A percentile compares a stretch with the other conserved stretches of the same genome.
phyloP scores from a whole-genome alignment of 2,329 filamentous ascomycete genomes.

The Chaetomiaceae sp. region DNA sequence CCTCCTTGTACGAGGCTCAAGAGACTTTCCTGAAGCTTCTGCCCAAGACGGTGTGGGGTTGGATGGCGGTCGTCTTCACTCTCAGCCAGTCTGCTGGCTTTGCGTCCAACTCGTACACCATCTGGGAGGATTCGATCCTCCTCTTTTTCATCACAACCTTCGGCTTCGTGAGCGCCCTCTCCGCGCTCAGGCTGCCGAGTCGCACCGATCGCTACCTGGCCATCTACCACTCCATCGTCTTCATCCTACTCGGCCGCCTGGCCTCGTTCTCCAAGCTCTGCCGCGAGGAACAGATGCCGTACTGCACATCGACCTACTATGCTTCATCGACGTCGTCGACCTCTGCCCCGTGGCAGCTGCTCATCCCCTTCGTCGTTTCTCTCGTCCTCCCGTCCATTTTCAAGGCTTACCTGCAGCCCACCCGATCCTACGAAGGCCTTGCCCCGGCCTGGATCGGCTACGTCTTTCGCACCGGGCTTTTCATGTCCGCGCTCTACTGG shows the following conservation, averaged over 20 bases:
- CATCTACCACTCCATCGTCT: constrained; percentile 77
- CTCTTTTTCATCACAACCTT: constrained; percentile 89
- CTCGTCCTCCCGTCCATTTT: constrained; percentile 67
- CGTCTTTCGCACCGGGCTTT: constrained; percentile 67
- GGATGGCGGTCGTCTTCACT: constrained; percentile 73
- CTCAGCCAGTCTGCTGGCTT: constrained; percentile 88
- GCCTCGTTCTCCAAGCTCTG: constrained; percentile 88
- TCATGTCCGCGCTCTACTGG: constrained; percentile 80
- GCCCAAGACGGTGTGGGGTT: constrained; percentile 80
- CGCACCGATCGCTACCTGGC: constrained; percentile 66
- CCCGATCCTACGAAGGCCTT: constrained; percentile 80
- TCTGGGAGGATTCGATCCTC: constrained; percentile 95
- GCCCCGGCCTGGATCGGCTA: constrained; percentile 79
- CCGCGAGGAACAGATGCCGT: constrained; percentile 97
- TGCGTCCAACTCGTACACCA: constrained; percentile 95
- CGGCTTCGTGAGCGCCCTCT: constrained; percentile 65
- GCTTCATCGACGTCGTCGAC: constrained; percentile 86
- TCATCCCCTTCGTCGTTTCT: constrained; percentile 69
- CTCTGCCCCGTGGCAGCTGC: constrained; percentile 82
- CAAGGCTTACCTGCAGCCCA: constrained; percentile 73
- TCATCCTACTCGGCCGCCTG: constrained; percentile 69
- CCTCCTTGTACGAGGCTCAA: constrained; percentile 38
- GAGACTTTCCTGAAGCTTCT: constrained; percentile 48
- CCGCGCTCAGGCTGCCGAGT: constrained; percentile 66
- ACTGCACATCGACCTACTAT: constrained; percentile 93